These are phyloP conservation scores for Cercospora sesami DNA, from an alignment of 2,329 filamentous ascomycete species.

Conservation along the genomic window DNA sequence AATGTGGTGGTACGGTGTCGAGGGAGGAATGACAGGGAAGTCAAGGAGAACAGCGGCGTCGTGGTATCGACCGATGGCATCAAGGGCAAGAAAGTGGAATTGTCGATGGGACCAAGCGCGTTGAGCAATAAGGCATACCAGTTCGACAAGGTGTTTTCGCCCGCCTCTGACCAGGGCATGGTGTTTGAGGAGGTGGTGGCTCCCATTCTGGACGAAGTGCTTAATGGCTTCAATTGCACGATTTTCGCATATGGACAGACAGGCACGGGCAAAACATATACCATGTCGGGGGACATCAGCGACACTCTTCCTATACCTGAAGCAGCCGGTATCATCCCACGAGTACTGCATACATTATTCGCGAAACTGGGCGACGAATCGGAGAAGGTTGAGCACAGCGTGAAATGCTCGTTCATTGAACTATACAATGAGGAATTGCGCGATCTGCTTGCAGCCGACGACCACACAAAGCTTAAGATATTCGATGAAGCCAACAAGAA, in stretches of 20 bases:
- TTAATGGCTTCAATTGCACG: conserved; percentile 93
- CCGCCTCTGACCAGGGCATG: conserved; percentile 88
- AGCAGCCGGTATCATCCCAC: conserved; percentile 90
- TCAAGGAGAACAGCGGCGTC: conserved; percentile 90
- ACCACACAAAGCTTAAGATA: conserved; percentile 85
- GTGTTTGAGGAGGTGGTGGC: conserved; percentile 93
- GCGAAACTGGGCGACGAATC: conserved; percentile 68
- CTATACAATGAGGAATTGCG: conserved; percentile 97
- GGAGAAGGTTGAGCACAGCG: conserved; percentile 75
- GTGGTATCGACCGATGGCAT: conserved; percentile 86
- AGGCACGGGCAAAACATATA: conserved; percentile 97
- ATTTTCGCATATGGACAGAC: conserved; percentile 99
- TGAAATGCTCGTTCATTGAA: conserved; percentile 98
- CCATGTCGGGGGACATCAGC: conserved; percentile 97
- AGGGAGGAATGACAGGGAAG: conserved; percentile 87
- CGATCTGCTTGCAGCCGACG: conserved; percentile 80
- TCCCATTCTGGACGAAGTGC: conserved; percentile 91
- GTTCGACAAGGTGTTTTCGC: conserved; percentile 96
- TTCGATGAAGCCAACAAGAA: conserved; percentile 87
- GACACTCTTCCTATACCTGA: conserved; percentile 88
- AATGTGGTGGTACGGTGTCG: conserved; percentile 95
- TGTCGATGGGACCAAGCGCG: conserved; percentile 90
- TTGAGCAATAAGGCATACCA: conserved; percentile 94
- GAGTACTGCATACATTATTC: conserved; percentile 84
- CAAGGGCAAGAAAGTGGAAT: conserved; percentile 77